Evolutionary conservation across 1,139 yeast genomes (phyloP), one percentile per base, ranked within the genome.

Genomic region (Candida albicans): DNA sequence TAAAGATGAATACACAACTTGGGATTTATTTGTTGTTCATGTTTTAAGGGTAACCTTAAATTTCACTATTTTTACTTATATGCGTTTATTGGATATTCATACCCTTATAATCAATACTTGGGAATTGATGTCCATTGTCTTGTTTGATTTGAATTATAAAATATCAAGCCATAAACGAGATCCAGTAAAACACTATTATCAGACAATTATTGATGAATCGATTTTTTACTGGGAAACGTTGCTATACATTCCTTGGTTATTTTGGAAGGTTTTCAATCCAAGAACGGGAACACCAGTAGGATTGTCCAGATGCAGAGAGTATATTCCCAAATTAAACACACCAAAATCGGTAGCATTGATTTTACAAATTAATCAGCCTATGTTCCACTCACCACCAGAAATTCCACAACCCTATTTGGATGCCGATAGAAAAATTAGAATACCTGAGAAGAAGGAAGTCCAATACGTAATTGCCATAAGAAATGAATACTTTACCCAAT

Each of bases 351-450:
- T 59, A 6, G 46, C 57, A 2, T 42, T 62, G 15, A 42, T 65
- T 6, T 51, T 61, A 24, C 48, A 52, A 13, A 38, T 48, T 14
- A 48, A 54, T 24, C 45, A 49, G 1, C 44, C 47, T 26, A 13
- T 46, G 8, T 39, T 54, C 2, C 42, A 50, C 2, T 49, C 61
- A 18, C 77, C 78, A 25, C 70, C 76, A 3, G 65, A 61, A 8
- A 49, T 71, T 8, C 80, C 80, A 1, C 62, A 59, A 36, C 77
- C 79, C 0, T 73, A 61, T 47, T 54, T 75, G 40, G 70, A 69
- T 44, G 67, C 65, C 2, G 70, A 72, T 35, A 68, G 67, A 38
- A 59, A 56, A 28, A 52, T 74, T 2, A 61, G 62, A 8, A 59
- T 63, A 6, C 80, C 80, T 0, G 60, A 59, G 1, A 60, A 65